Evolutionary conservation across 139 green algal species (phyloP), one percentile per base, ranked within the genome.

Genomic region (Yamagishiella unicocca): DNA sequence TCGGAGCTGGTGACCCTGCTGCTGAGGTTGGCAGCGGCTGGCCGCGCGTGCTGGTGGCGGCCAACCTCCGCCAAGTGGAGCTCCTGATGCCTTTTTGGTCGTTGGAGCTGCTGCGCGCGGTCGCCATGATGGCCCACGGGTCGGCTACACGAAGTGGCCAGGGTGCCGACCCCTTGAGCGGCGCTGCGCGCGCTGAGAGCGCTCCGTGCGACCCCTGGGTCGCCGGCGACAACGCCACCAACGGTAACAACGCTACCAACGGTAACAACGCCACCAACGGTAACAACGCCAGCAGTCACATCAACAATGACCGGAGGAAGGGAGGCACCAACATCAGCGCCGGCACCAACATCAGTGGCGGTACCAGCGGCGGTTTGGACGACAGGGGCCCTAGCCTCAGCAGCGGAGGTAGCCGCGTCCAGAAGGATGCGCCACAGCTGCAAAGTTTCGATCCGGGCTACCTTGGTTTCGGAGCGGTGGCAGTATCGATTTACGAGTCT

Each of bases 401-500:
- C n/a, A n/a, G n/a, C n/a, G n/a, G n/a, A n/a, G n/a, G n/a, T n/a
- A n/a, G n/a, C n/a, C n/a, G n/a, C n/a, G n/a, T n/a, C n/a, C n/a
- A n/a, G n/a, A n/a, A n/a, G n/a, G n/a, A n/a, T n/a, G n/a, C n/a
- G n/a, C n/a, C n/a, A n/a, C n/a, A n/a, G 50, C 50, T 25, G 50
- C 50, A 58, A 12, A 58, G 50, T 58, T 58, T 17, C 14, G 50
- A 58, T 58, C 50, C 50, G n/a, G n/a, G n/a, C n/a, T n/a, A n/a
- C n/a, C n/a, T n/a, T n/a, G n/a, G n/a, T n/a, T 31, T 8, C 55
- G 55, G 55, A 17, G 29, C 29, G 5, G 62, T 86, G n/a, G 66
- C 66, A 2, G 68, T 87, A 5, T 72, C 68, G 35, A 71, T 87
- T 14, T 87, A 87, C 50, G 82, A 87, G 37, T 81, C 66, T 0